Conservation (phyloP, 495 filamentous ascomycete species). For the Penicillium taxi region DNA sequence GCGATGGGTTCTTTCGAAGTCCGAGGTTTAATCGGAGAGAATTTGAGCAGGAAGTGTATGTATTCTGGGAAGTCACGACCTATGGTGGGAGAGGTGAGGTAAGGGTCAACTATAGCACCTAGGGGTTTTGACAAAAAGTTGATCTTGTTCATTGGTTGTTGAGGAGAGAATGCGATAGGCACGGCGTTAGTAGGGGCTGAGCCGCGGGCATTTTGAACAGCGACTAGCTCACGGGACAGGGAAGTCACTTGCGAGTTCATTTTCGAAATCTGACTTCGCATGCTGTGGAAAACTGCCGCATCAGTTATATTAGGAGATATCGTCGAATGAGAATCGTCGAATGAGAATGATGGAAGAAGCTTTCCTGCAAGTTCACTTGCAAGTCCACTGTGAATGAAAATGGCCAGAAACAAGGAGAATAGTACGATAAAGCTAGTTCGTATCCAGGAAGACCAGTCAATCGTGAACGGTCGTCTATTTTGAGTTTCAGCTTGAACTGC, state of each 20-base stretch:
- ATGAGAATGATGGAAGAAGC: slow-evolving; percentile 7
- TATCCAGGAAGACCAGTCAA: slow-evolving; percentile 5
- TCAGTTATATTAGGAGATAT: slow-evolving; percentile 18
- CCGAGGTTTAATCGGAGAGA: not conserved
- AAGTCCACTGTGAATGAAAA: slow-evolving; percentile 3
- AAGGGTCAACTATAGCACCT: slow-evolving; percentile 33
- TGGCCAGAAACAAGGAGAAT: slow-evolving; percentile 9
- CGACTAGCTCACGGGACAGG: slow-evolving; percentile 27
- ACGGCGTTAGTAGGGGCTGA: slow-evolving; percentile 15
- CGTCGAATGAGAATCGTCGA: slow-evolving; percentile 3
- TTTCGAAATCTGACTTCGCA: slow-evolving; percentile 24
- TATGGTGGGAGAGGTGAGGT: slow-evolving; percentile 25
- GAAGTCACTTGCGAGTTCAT: slow-evolving; percentile 30
- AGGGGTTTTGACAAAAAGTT: slow-evolving; percentile 31
- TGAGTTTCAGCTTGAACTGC: slow-evolving; percentile 2
- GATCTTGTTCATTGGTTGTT: slow-evolving; percentile 15
- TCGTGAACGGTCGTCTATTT: not conserved
- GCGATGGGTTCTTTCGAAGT: slow-evolving; percentile 12
- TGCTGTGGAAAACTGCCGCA: slow-evolving; percentile 17
- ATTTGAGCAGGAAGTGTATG: not conserved
- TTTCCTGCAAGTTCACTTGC: slow-evolving; percentile 5
- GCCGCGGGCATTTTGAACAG: slow-evolving; percentile 12
- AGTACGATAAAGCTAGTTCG: slow-evolving; percentile 5
- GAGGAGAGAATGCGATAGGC: slow-evolving; percentile 1
- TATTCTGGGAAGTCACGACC: slow-evolving; percentile 1